Percentiles rank a stretch among this genome's conserved stretches.
Conservation (phyloP, 2,329 filamentous ascomycete species). For the Mycocentrospora acerina region DNA sequence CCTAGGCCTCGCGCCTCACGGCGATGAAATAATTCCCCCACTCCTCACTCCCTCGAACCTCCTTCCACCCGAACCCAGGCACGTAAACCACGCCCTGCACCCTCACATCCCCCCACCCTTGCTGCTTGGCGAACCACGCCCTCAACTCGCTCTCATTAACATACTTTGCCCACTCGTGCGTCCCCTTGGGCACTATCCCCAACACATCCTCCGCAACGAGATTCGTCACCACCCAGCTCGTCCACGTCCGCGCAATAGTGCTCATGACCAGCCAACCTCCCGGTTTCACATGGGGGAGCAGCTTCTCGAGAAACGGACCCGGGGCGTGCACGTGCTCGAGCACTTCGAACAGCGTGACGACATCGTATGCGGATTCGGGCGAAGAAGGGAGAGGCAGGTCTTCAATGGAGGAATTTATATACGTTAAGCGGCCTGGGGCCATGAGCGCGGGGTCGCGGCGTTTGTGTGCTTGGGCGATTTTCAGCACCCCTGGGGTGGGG, state of each 20-base stretch:
- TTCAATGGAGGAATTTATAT: constrained; percentile 78
- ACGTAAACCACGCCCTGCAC: constrained; percentile 87
- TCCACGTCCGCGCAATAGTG: constrained; percentile 88
- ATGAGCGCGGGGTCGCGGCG: constrained; percentile 69
- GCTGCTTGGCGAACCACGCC: constrained; percentile 47
- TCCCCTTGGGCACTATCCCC: constrained; percentile 85
- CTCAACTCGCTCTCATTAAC: constrained; percentile 80
- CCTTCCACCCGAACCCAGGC: constrained; percentile 86
- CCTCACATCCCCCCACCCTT: constrained; percentile 50
- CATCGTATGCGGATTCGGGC: constrained; percentile 62
- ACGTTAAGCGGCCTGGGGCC: constrained; percentile 60
- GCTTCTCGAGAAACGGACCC: constrained; percentile 69
- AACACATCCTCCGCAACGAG: constrained; percentile 85
- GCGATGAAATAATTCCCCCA: constrained; percentile 97
- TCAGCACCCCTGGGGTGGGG: constrained; percentile 71
- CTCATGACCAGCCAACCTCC: constrained; percentile 92
- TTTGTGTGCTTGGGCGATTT: constrained; percentile 75
- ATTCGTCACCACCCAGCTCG: constrained; percentile 90
- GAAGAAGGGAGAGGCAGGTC: constrained; percentile 50
- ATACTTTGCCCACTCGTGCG: constrained; percentile 96
- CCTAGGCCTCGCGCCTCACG: constrained; percentile 60
- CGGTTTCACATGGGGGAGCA: constrained; percentile 76
- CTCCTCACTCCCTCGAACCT: constrained; percentile 76
- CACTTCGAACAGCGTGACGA: constrained; percentile 90
- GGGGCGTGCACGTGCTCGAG: constrained; percentile 87